Evolutionary conservation across 345 rosid species (phyloP).

Genomic region (Euphorbia peplus): DNA sequence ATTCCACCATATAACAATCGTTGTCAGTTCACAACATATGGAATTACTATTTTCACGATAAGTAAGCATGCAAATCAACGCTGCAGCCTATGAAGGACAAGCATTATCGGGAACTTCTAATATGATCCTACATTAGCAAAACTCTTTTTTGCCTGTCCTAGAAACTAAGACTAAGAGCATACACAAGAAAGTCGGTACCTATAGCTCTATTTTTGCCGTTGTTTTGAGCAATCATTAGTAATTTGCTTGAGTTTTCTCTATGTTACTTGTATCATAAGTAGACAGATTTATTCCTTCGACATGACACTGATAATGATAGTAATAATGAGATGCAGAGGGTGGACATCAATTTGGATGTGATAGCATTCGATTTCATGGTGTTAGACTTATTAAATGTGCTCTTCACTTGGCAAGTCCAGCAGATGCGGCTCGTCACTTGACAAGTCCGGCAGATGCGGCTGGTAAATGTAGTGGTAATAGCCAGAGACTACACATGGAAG

Average conservation of each 20-base stretch:
- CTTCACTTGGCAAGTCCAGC: not conserved
- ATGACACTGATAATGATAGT: not conserved
- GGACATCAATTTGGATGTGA: not conserved
- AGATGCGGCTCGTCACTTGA: no score
- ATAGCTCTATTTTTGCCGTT: no score
- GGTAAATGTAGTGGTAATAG: not conserved
- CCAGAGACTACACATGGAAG: no score
- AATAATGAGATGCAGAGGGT: not conserved
- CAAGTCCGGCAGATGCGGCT: no score
- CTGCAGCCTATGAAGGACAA: not conserved
- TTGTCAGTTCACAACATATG: conserved; percentile 5
- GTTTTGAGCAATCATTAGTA: not conserved
- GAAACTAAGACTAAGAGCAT: not conserved
- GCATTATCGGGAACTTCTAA: not conserved
- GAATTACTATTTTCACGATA: no score
- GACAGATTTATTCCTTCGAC: no score
- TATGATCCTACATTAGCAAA: not conserved
- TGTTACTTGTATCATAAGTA: not conserved
- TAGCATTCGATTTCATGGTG: not conserved
- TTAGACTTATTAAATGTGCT: not conserved
- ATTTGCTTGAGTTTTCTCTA: not conserved
- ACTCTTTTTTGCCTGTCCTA: not conserved
- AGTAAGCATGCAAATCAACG: not conserved
- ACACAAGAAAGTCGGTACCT: not conserved
- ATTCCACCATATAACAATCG: conserved; percentile 19